These are phyloP conservation scores for Coemansia aciculifera DNA, from an alignment of 192 early-diverging fungal species.

Conservation along the genomic window DNA sequence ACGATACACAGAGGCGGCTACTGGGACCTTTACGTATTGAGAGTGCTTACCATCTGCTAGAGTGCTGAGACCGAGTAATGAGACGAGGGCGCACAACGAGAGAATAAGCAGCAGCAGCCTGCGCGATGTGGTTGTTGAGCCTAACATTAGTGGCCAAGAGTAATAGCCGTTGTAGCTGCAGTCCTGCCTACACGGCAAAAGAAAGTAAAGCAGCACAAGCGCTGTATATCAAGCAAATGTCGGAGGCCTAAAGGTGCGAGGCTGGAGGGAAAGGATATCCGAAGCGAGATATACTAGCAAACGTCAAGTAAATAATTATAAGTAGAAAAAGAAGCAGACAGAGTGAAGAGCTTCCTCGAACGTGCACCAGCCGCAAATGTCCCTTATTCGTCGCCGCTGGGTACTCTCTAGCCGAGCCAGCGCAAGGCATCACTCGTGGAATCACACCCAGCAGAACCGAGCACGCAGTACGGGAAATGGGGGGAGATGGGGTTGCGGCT, in stretches of 20 bases:
- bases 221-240: constrained; percentile 1
- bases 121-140: constrained; percentile 3
- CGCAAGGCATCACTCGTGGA: neutral
- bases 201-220: neutral
- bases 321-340: neutral
- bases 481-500: constrained; percentile 1
- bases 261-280: neutral
- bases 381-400: neutral
- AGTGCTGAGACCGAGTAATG: neutral
- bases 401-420: neutral
- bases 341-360: constrained; percentile 1
- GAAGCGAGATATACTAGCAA: neutral
- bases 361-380: neutral
- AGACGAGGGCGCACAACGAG: neutral
- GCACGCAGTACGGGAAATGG: neutral
- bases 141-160: neutral
- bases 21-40: neutral
- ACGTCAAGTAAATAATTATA: neutral
- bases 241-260: neutral
- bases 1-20: too few species aligned
- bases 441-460: constrained; percentile 1
- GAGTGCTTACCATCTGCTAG: constrained; percentile 17
- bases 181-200: neutral
- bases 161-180: neutral
- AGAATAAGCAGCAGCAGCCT: constrained; percentile 2